Evolutionary conservation across 305 asterid species (phyloP).

Genomic region (Plantago lanceolata): DNA sequence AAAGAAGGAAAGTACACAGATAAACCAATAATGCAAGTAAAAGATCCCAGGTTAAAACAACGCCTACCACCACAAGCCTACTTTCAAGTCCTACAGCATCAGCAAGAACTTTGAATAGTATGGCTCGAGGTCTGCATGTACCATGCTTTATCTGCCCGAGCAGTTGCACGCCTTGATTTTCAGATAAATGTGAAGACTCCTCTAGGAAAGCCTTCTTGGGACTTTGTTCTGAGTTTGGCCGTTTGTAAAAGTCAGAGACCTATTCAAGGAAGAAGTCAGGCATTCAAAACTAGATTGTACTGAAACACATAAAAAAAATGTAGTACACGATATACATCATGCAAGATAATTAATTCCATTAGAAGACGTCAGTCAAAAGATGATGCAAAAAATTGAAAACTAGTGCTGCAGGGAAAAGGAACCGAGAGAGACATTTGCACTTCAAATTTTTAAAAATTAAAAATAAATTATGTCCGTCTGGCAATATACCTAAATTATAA

Average conservation of each 20-base stretch:
- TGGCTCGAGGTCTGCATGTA: constrained; percentile 93
- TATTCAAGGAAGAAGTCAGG: constrained; percentile 32
- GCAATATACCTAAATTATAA: constrained; percentile 19
- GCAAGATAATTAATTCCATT: constrained; percentile 10
- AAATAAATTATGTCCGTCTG: constrained; percentile 1
- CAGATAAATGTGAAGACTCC: constrained; percentile 54
- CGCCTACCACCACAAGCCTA: constrained; percentile 82
- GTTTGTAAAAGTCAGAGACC: constrained; percentile 88
- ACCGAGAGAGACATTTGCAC: not conserved
- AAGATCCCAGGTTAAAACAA: constrained; percentile 5
- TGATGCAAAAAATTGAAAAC: constrained; percentile 6
- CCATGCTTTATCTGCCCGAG: constrained; percentile 90
- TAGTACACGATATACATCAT: constrained; percentile 1
- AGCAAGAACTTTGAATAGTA: constrained; percentile 92
- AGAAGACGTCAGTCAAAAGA: not conserved
- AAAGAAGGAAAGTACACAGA: constrained; percentile 1
- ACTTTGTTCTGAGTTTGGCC: constrained; percentile 70
- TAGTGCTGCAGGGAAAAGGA: not conserved
- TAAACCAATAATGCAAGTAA: constrained; percentile 13
- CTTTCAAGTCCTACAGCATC: constrained; percentile 96
- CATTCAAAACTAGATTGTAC: constrained; percentile 19
- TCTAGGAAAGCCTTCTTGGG: constrained; percentile 62
- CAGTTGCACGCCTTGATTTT: constrained; percentile 71
- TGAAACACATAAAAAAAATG: constrained; percentile 18
- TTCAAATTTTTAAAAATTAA: not conserved